phyloP scores from a whole-genome alignment of 768 basidiomycete species.

The Pulveroboletus sp. region DNA sequence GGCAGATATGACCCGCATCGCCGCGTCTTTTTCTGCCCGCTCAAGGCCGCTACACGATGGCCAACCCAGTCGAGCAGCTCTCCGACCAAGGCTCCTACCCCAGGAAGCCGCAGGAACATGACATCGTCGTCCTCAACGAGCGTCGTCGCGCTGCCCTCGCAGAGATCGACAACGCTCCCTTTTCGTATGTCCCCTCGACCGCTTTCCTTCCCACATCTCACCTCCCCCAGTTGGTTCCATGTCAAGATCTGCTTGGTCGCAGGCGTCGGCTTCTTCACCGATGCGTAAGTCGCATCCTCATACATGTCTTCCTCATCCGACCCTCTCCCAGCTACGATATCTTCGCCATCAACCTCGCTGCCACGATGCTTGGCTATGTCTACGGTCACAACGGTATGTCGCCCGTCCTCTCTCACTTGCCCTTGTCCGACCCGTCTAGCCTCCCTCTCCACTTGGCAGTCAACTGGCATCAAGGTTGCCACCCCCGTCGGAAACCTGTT shows the following conservation, averaged over 20 bases:
- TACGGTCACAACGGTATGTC: conserved; percentile 42
- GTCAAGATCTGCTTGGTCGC: conserved; percentile 66
- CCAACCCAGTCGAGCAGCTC: conserved; percentile 16
- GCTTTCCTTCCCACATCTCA: neutral
- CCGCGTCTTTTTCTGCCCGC: neutral
- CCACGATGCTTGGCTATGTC: conserved; percentile 78
- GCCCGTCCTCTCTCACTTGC: neutral
- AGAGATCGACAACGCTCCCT: conserved; percentile 83
- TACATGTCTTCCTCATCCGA: neutral
- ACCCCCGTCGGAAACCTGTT: conserved; percentile 71
- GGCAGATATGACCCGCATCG: neutral
- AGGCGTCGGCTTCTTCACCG: conserved; percentile 90
- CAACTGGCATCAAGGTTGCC: conserved; percentile 74
- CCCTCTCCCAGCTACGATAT: conserved; percentile 54
- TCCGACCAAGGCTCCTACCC: conserved; percentile 30
- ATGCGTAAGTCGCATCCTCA: conserved; percentile 45
- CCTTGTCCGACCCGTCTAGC: conserved; percentile 1
- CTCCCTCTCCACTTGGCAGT: conserved; percentile 49
- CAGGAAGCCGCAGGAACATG: conserved; percentile 16
- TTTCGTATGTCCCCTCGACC: conserved; percentile 51
- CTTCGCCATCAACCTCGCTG: conserved; percentile 85
- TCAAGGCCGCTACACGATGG: conserved; percentile 12
- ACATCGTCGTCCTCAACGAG: conserved; percentile 51
- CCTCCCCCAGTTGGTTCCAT: conserved; percentile 66
- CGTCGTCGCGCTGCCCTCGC: conserved; percentile 75